Evolutionary conservation across 306 rosid species (phyloP), one percentile per base, ranked within the genome.

Genomic region (Quercus engelmannii): DNA sequence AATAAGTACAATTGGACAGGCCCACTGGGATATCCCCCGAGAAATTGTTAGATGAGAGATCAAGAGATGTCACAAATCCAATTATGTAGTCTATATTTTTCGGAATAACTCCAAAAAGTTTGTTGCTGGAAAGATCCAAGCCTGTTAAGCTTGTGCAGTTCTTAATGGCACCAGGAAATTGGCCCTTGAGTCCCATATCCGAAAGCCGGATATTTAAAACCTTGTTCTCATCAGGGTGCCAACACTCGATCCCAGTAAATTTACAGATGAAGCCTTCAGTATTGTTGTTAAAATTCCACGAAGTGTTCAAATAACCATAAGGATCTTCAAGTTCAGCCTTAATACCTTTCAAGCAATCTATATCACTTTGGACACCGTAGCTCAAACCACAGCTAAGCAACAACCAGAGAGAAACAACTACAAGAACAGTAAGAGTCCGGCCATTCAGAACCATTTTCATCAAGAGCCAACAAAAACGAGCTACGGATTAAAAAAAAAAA

Each of bases 171-270:
- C 4, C 55, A 21, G 97, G 98, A 84, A 94, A 92, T 54, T 59
- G 77, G 26, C 97, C 98, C 82, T 82, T 87, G 56, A 94, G 97
- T 63, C 97, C 97, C 91, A 87, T 86, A 73, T 86, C 90, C 0
- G 91, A 81, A 69, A 94, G 84, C 68, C 61, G 78, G 55, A 94
- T 86, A 65, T 90, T 94, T 51, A 92, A 69, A 52, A 94, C 97
- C 76, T 43, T 88, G 78, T 88, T 89, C 85, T 94, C 98, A 64
- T 88, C 90, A 74, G 94, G 93, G 84, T 94, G 97, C 98, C 98
- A 94, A 83, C 98, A 94, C 55, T 92, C 89, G 8, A 94, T 78
- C 64, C 98, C 98, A 13, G 35, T 72, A 77, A 94, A 93, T 79
- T 63, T 86, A 75, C 98, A 91, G 46, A 90, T 90, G 73, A 43